Evolutionary conservation across 257 asterid genomes (phyloP).

Genomic region (Gentiana macrophylla): DNA sequence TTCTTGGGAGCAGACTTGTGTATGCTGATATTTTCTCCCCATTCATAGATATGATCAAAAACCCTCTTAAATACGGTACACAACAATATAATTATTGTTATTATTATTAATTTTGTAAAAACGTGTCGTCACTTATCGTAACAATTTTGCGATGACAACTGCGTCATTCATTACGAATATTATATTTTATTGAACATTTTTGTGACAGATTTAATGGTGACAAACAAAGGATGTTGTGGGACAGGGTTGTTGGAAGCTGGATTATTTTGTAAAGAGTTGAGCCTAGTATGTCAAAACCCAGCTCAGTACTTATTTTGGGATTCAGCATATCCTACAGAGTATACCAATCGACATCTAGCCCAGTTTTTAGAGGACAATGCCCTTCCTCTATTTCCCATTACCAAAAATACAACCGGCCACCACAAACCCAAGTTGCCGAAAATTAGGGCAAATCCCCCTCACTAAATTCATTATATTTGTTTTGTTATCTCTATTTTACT

Average conservation of each 20-base stretch:
- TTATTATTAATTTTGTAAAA: no score
- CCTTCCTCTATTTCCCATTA: not conserved
- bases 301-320: slow-evolving; percentile 11
- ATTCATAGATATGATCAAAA: slow-evolving; percentile 1
- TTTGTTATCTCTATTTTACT: no score
- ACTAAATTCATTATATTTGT: no score
- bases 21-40: slow-evolving; percentile 21
- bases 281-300: slow-evolving; percentile 14
- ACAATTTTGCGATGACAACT: no score
- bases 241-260: slow-evolving; percentile 5
- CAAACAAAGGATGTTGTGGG: slow-evolving; percentile 12
- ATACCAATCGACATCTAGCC: slow-evolving; percentile 7
- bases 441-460: no score
- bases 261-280: slow-evolving; percentile 4
- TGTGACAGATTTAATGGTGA: slow-evolving; percentile 7
- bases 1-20: slow-evolving; percentile 18
- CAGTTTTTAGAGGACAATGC: not conserved
- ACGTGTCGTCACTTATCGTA: no score
- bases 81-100: not conserved
- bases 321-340: slow-evolving; percentile 8
- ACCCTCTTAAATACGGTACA: slow-evolving; percentile 18
- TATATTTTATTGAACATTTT: not conserved
- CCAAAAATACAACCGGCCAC: not conserved
- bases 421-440: no score
- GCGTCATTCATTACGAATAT: no score